Conservation (phyloP, 78 protist species). For the Salpingoeca rosetta region DNA sequence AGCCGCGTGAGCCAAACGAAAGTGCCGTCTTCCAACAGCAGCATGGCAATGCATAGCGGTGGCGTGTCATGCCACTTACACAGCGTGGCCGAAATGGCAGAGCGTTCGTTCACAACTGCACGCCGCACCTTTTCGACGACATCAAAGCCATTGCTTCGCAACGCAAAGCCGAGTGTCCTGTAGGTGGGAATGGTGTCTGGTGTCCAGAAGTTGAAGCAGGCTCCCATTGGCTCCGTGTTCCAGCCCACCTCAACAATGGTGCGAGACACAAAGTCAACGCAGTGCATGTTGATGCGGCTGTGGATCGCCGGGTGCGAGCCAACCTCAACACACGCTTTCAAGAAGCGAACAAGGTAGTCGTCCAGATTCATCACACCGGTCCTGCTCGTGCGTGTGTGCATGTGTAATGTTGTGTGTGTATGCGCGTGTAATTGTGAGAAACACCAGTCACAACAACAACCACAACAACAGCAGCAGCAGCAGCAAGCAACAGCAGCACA, state of each 20-base stretch:
- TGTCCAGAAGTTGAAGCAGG: constrained; percentile 17
- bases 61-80: too few relatives aligned
- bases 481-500: background rate
- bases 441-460: too few relatives aligned
- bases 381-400: background rate
- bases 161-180: background rate
- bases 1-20: background rate
- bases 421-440: too few relatives aligned
- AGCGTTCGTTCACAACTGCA: background rate
- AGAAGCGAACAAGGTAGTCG: constrained; percentile 50
- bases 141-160: background rate
- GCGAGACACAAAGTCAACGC: constrained; percentile 45
- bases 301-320: constrained; percentile 3
- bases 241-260: constrained; percentile 18
- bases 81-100: background rate
- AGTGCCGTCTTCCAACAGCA: background rate
- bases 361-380: constrained; percentile 47
- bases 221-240: background rate
- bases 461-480: background rate
- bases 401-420: too few relatives aligned
- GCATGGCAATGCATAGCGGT: background rate
- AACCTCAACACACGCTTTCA: constrained; percentile 63
- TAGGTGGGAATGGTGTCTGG: constrained; percentile 19
- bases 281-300: constrained; percentile 39
- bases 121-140: background rate